Conservation (phyloP, 345 rosid genomes). For the Eucalyptus tenuipes region DNA sequence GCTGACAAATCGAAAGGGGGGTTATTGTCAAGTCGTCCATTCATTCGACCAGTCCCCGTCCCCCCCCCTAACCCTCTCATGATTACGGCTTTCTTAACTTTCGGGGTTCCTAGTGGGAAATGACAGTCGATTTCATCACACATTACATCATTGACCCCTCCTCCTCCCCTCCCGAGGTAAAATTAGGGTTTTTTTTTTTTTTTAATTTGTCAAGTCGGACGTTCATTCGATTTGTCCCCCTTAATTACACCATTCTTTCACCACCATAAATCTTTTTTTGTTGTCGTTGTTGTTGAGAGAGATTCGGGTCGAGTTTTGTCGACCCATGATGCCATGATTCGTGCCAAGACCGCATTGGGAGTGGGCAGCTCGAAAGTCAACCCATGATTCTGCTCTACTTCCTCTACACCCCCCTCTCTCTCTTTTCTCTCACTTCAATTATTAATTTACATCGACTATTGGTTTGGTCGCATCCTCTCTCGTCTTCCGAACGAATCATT, state of each 20-base stretch:
- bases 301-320: not conserved
- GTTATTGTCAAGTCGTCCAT: too few relatives aligned
- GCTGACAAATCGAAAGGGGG: not conserved
- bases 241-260: not conserved
- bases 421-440: not conserved
- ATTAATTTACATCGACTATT: not conserved
- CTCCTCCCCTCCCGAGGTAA: too few relatives aligned
- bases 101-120: too few relatives aligned
- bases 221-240: slow-evolving; percentile 1
- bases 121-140: too few relatives aligned
- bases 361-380: not conserved
- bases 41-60: too few relatives aligned
- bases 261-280: not conserved
- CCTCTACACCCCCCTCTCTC: not conserved
- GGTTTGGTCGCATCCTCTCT: not conserved
- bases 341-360: not conserved
- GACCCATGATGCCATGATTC: not conserved
- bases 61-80: too few relatives aligned
- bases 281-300: not conserved
- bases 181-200: too few relatives aligned
- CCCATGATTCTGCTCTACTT: not conserved
- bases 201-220: not conserved
- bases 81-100: too few relatives aligned
- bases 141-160: too few relatives aligned
- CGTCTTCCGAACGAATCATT: not conserved